phyloP scores from a whole-genome alignment of 1,284 basidiomycete genomes.

The Mycena citricolor region DNA sequence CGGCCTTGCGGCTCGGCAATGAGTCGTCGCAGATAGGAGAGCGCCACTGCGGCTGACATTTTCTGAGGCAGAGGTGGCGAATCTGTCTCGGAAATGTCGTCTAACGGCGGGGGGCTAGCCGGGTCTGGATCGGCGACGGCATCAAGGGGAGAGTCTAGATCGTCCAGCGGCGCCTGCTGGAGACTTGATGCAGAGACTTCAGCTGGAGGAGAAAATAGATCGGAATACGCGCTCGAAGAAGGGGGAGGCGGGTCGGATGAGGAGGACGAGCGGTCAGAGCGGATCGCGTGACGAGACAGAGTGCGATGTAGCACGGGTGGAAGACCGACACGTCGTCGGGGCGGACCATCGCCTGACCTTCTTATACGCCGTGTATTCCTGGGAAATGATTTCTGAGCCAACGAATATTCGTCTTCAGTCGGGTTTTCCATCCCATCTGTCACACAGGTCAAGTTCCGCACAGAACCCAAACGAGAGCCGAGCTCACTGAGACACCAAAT shows the following conservation, averaged over 20 bases:
- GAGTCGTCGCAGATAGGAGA: slow-evolving; percentile 15
- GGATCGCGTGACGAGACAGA: slow-evolving; percentile 19
- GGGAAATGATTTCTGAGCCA: neutral
- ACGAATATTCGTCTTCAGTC: neutral
- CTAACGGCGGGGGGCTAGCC: slow-evolving; percentile 6
- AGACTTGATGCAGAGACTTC: slow-evolving; percentile 4
- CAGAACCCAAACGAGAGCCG: slow-evolving; percentile 4
- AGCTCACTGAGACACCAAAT: slow-evolving; percentile 41
- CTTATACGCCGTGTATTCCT: neutral
- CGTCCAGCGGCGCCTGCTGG: slow-evolving; percentile 5
- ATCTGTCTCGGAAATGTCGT: slow-evolving; percentile 20
- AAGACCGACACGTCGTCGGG: neutral
- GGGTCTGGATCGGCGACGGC: slow-evolving; percentile 7
- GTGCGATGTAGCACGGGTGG: slow-evolving; percentile 7
- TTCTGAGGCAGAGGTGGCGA: slow-evolving; percentile 12
- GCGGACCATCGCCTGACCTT: neutral
- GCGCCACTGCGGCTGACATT: slow-evolving; percentile 3
- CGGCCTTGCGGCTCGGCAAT: slow-evolving; percentile 10
- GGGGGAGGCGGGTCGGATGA: slow-evolving; percentile 14
- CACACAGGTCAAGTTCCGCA: neutral
- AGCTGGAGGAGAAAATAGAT: slow-evolving; percentile 6
- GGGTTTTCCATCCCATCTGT: slow-evolving; percentile 1
- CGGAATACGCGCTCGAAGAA: slow-evolving; percentile 3
- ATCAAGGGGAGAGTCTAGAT: slow-evolving; percentile 1
- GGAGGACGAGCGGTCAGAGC: no score